Evolutionary conservation across 208 protist species (phyloP).

Genomic region (Acanthamoeba royreba): DNA sequence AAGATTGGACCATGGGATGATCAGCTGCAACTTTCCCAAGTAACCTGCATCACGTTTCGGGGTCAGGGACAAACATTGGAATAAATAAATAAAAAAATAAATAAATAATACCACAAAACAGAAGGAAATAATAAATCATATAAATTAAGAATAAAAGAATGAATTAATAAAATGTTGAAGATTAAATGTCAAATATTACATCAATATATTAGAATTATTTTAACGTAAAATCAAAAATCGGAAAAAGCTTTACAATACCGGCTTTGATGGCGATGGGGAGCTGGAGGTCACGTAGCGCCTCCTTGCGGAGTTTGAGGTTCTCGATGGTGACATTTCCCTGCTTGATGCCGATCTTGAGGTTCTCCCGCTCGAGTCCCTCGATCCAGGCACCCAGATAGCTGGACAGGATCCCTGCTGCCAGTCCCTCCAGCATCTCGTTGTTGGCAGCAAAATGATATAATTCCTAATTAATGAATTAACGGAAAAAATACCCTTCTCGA

Average conservation of each 20-base stretch:
- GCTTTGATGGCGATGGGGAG: slow-evolving; percentile 19
- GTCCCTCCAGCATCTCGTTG: slow-evolving; percentile 19
- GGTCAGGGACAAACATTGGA: no score
- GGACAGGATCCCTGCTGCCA: background rate
- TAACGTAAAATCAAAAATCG: background rate
- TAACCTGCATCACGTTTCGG: no score
- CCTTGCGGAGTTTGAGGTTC: slow-evolving; percentile 37
- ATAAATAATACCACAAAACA: background rate
- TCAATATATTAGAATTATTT: no score
- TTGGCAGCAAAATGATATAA: no score
- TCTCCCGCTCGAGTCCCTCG: background rate
- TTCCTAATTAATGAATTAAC: no score
- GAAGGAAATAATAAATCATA: background rate
- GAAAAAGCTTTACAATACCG: background rate
- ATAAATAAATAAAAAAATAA: background rate
- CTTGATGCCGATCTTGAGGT: slow-evolving; percentile 35
- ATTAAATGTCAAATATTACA: no score
- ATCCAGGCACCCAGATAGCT: background rate
- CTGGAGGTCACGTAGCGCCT: background rate
- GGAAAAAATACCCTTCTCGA: no score
- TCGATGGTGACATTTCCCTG: slow-evolving; percentile 1
- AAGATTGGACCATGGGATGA: slow-evolving; percentile 35
- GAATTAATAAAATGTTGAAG: background rate
- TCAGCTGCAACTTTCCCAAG: slow-evolving; percentile 15
- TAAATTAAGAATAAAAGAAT: background rate